A percentile compares a stretch with the other conserved stretches of the same genome.
Evolutionary conservation across 1,284 basidiomycete species (phyloP).

Genomic region (Mycosarcoma mackinlayi): DNA sequence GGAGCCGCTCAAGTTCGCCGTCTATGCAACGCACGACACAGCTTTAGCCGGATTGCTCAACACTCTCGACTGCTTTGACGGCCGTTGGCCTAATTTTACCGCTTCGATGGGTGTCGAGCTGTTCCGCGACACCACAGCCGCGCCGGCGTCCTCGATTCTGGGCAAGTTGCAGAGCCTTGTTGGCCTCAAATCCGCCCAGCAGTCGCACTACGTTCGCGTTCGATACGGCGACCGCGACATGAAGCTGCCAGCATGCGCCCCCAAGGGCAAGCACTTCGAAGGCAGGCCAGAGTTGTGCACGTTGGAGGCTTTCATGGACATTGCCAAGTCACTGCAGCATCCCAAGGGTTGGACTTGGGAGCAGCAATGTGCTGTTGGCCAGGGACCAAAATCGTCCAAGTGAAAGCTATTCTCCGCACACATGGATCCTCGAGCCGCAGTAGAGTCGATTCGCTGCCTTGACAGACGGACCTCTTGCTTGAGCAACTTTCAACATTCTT

Average conservation of each 20-base stretch:
- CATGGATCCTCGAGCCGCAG: constrained; percentile 3
- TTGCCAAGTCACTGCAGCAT: constrained; percentile 56
- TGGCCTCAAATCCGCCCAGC: constrained; percentile 2
- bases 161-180: constrained; percentile 16
- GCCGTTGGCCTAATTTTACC: constrained; percentile 72
- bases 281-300: constrained; percentile 82
- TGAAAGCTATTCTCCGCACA: constrained; percentile 2
- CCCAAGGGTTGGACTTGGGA: constrained; percentile 57
- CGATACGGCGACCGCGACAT: constrained; percentile 80
- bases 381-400: constrained; percentile 48
- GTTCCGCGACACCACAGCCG: constrained; percentile 43
- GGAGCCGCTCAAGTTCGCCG: constrained; percentile 69
- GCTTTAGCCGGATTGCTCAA: constrained; percentile 77
- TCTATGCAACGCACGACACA: constrained; percentile 75
- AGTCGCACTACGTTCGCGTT: constrained; percentile 74
- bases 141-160: constrained; percentile 25
- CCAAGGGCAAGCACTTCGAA: constrained; percentile 76
- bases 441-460: neutral
- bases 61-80: constrained; percentile 81
- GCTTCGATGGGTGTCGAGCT: constrained; percentile 60
- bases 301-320: constrained; percentile 74
- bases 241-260: constrained; percentile 76
- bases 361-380: constrained; percentile 57
- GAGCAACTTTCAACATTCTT: neutral
- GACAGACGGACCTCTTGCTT: too few relatives aligned